Base-by-base conservation (phyloP, 768 basidiomycete genomes). In the Agrocybe praecox region DNA sequence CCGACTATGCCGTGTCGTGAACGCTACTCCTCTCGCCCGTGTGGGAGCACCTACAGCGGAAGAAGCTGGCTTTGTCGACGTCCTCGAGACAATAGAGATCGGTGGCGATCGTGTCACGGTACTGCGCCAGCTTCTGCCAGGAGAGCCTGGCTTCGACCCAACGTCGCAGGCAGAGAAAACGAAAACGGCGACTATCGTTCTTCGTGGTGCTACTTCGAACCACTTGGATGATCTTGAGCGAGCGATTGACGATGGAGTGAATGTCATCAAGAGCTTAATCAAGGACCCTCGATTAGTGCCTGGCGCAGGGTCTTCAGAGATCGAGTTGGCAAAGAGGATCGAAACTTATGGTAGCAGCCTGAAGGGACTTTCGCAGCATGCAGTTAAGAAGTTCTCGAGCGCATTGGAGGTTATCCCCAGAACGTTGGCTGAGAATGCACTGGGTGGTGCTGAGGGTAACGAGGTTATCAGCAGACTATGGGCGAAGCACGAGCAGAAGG, bases 51-150 rank as follows among this genome's bases (percentile, higher is more conserved):
- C 97, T 5, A 98, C 94, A 12, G 85, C 94, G 0, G 97, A 99
- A 72, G 97, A 99, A 75, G 94, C 93, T 19, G 97, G 97, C 44
- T 87, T 81, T 65, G 86, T 96, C 61, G 97, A 98, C 67, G 81
- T 98, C 19, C 92, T 98, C 68, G 97, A 99, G 80, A 93, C 91
- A 23, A 85, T 89, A 56, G 97, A 99, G 72, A 89, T 99, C 65
- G 97, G 97, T 44, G 96, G 97, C 6, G 97, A 99, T 75, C 89
- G 96, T 55, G 97, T 98, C 49, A 98, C 96, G 0, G 97, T 99
- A 0, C 84, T 99, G 56, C 82, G 97, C 15, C 97, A 99, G 69
- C 83, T 92, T 18, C 66, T 75, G 2, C 74, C 74, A 15, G 90
- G 87, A 24, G 89, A 93, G 14, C 78, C 78, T 5, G 88, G 84